A percentile compares a stretch with the other conserved stretches of the same genome.
Conservation (phyloP, 129 eudicot species). For the Pulicaria dysenterica region DNA sequence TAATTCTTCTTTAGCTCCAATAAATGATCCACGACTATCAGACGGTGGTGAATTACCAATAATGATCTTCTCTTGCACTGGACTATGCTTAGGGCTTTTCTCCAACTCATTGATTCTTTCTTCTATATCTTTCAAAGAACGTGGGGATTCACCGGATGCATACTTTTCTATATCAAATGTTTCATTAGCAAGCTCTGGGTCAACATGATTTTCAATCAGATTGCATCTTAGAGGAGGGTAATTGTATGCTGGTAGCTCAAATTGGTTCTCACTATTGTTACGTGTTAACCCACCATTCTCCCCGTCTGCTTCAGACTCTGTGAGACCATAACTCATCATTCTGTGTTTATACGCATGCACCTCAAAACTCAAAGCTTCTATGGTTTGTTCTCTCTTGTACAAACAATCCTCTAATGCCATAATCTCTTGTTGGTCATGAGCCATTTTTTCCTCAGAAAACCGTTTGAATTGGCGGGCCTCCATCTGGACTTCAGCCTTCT, state of each 20-base stretch:
- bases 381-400: slow-evolving; percentile 76
- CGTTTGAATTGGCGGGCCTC: slow-evolving; percentile 84
- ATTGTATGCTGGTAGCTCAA: slow-evolving; percentile 52
- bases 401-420: slow-evolving; percentile 69
- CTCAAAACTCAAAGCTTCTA: slow-evolving; percentile 76
- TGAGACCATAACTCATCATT: slow-evolving; percentile 86
- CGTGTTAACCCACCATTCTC: slow-evolving; percentile 37
- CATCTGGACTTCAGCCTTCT: slow-evolving; percentile 91
- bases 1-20: slow-evolving; percentile 39
- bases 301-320: slow-evolving; percentile 79
- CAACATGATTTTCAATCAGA: slow-evolving; percentile 56
- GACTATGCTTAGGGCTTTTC: slow-evolving; percentile 53
- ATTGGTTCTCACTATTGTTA: slow-evolving; percentile 43
- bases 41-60: slow-evolving; percentile 68
- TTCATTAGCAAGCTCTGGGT: slow-evolving; percentile 52
- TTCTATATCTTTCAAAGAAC: slow-evolving; percentile 67
- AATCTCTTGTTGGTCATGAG: slow-evolving; percentile 80
- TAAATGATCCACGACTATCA: slow-evolving; percentile 46
- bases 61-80: slow-evolving; percentile 65
- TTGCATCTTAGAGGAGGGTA: slow-evolving; percentile 79
- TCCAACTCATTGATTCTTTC: slow-evolving; percentile 75
- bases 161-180: slow-evolving; percentile 67
- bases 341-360: slow-evolving; percentile 77
- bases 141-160: slow-evolving; percentile 73
- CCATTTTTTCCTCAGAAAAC: slow-evolving; percentile 87